These are phyloP conservation scores for Davidsoniella neocaledoniae DNA, from an alignment of 2,329 filamentous ascomycete genomes.

Conservation along the genomic window DNA sequence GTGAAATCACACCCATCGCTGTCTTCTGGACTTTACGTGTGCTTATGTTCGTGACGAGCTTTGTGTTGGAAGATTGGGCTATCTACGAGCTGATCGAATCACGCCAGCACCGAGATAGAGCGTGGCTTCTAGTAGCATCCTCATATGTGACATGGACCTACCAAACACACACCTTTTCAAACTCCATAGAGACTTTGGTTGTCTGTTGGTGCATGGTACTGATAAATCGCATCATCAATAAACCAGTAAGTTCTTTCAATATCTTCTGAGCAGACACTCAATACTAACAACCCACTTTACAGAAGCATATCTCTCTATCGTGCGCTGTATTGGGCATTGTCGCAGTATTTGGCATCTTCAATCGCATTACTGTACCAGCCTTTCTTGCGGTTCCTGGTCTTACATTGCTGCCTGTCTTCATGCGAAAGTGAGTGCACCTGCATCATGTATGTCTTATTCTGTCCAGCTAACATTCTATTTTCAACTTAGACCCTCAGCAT, in stretches of 20 bases:
- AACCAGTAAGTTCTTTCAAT: constrained; percentile 42
- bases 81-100: constrained; percentile 77
- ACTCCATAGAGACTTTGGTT: constrained; percentile 84
- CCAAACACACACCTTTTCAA: constrained; percentile 96
- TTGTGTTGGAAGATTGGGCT: constrained; percentile 95
- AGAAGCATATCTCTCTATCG: constrained; percentile 62
- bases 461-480: constrained; percentile 18
- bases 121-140: constrained; percentile 74
- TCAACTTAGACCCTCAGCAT: constrained; percentile 27
- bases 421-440: constrained; percentile 37
- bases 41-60: constrained; percentile 88
- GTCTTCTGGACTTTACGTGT: constrained; percentile 81
- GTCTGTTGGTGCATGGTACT: constrained; percentile 89
- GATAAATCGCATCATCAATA: constrained; percentile 68
- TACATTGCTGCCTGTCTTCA: constrained; percentile 70
- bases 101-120: constrained; percentile 51
- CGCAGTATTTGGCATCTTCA: constrained; percentile 76
- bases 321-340: constrained; percentile 67
- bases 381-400: constrained; percentile 75
- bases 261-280: background rate
- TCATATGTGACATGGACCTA: constrained; percentile 99
- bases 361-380: constrained; percentile 91
- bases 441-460: too few relatives aligned
- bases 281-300: constrained; percentile 16
- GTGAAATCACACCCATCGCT: constrained; percentile 61